Evolutionary conservation across 306 rosid species (phyloP).

Genomic region (Vigna radiata): DNA sequence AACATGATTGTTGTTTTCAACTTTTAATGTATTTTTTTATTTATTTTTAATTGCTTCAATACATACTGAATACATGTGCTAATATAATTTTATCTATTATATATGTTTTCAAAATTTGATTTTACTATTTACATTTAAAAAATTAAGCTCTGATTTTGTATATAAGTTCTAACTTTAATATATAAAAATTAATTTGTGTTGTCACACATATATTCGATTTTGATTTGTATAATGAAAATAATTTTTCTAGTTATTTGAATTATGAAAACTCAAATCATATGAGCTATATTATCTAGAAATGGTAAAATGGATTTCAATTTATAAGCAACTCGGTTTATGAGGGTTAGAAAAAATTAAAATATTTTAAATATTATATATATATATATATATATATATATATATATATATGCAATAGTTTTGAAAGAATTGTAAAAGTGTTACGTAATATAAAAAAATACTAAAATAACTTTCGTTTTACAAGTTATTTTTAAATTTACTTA

Average conservation of each 20-base stretch:
- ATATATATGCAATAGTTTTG: too few species aligned
- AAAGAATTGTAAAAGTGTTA: too few species aligned
- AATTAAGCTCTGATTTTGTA: too few species aligned
- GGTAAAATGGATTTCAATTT: too few species aligned
- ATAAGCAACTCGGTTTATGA: too few species aligned
- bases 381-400: too few species aligned
- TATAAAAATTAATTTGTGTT: neutral
- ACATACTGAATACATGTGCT: neutral
- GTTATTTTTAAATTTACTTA: too few species aligned
- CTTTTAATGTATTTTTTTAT: neutral
- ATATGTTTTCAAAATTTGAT: neutral
- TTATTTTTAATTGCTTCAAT: neutral
- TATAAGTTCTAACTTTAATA: neutral
- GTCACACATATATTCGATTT: neutral
- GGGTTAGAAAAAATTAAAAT: too few species aligned
- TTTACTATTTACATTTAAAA: neutral
- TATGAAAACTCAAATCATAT: neutral
- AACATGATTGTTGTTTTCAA: slow-evolving; percentile 26
- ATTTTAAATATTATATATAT: too few species aligned
- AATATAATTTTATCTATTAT: neutral
- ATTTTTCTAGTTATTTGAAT: neutral
- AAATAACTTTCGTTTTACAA: too few species aligned
- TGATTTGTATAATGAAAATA: neutral
- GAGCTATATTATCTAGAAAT: too few species aligned
- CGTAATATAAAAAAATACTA: too few species aligned